phyloP scores from a whole-genome alignment of 106 monocot species.

The Chionographis japonica region DNA sequence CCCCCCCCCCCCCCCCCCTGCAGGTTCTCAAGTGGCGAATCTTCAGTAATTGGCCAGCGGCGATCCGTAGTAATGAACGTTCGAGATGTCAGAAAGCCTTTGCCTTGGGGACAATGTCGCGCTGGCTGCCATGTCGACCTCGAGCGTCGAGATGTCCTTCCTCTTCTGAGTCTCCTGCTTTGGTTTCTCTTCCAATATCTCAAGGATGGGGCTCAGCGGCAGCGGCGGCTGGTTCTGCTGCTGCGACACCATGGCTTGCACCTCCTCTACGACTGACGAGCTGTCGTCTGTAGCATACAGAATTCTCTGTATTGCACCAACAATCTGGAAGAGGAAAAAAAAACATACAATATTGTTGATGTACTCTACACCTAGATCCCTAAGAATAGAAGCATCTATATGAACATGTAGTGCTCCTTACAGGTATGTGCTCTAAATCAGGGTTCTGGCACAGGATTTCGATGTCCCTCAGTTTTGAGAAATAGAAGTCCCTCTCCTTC shows the following conservation, averaged over 20 bases:
- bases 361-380: too few species aligned
- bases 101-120: constrained; percentile 60
- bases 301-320: constrained; percentile 63
- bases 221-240: constrained; percentile 20
- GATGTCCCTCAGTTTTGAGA: constrained; percentile 78
- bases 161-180: constrained; percentile 61
- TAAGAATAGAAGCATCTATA: too few species aligned
- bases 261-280: constrained; percentile 43
- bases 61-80: constrained; percentile 46
- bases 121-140: constrained; percentile 48
- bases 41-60: constrained; percentile 41
- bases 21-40: not conserved
- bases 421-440: constrained; percentile 60
- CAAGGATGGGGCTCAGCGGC: constrained; percentile 51
- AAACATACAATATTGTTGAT: too few species aligned
- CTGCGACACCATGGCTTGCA: constrained; percentile 49
- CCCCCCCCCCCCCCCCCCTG: too few species aligned
- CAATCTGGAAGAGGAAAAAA: constrained; percentile 36
- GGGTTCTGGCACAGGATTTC: constrained; percentile 83
- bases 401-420: constrained; percentile 26
- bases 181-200: constrained; percentile 57
- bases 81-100: constrained; percentile 78
- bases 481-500: constrained; percentile 98
- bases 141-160: constrained; percentile 64
- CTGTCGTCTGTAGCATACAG: constrained; percentile 64